These are phyloP conservation scores for Pseudocercospora macadamiae DNA, from an alignment of 2,329 filamentous ascomycete genomes.

Conservation along the genomic window DNA sequence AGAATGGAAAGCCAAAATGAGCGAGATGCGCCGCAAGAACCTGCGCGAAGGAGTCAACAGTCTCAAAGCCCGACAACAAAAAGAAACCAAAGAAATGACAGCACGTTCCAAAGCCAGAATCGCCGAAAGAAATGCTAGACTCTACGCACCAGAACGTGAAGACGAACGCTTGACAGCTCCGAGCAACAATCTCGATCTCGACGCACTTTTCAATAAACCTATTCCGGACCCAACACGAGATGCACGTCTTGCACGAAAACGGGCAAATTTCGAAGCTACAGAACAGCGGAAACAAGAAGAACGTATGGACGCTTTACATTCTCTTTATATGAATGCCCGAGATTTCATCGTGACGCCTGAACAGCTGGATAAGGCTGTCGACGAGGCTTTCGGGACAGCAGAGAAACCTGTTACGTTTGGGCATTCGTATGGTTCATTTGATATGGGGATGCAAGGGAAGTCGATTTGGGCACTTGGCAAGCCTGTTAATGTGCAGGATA, in stretches of 20 bases:
- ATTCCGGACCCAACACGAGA: conserved; percentile 66
- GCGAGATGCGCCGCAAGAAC: conserved; percentile 70
- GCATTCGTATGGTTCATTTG: conserved; percentile 36
- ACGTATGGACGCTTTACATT: conserved; percentile 69
- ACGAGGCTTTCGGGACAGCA: conserved; percentile 72
- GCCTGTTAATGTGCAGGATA: conserved; percentile 52
- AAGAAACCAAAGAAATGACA: conserved; percentile 42
- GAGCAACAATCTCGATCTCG: conserved; percentile 53
- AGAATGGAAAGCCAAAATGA: conserved; percentile 73
- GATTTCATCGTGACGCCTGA: conserved; percentile 82
- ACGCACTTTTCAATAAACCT: conserved; percentile 36
- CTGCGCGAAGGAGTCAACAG: conserved; percentile 71
- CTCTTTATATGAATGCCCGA: conserved; percentile 85
- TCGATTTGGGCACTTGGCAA: conserved; percentile 58
- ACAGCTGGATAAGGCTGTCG: conserved; percentile 74
- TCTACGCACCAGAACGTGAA: conserved; percentile 68
- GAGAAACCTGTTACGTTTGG: conserved; percentile 43
- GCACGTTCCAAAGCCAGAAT: conserved; percentile 53
- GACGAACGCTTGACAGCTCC: conserved; percentile 77
- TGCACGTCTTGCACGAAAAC: conserved; percentile 51
- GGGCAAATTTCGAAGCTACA: conserved; percentile 27
- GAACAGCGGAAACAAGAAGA: conserved; percentile 29
- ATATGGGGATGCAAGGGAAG: conserved; percentile 17
- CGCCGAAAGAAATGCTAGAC: conserved; percentile 51
- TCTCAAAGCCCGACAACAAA: conserved; percentile 67